A percentile compares a stretch with the other conserved stretches of the same genome.
These are phyloP conservation scores for Protomyces inouyei DNA, from an alignment of 1,139 yeast species.

Conservation along the genomic window DNA sequence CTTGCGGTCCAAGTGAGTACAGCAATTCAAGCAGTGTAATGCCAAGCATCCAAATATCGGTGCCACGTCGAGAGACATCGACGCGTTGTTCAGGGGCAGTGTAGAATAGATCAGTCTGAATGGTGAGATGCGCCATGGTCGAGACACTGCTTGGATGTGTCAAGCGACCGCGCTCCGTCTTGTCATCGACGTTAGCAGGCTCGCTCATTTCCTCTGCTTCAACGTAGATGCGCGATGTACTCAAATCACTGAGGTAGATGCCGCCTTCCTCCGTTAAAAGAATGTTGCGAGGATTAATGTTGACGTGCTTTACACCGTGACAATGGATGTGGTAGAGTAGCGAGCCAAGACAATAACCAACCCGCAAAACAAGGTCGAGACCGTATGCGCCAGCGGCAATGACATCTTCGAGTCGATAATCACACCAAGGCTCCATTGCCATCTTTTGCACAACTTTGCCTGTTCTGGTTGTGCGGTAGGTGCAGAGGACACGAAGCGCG, in stretches of 20 bases:
- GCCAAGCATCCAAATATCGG: slow-evolving; percentile 26
- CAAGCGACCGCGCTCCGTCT: slow-evolving; percentile 20
- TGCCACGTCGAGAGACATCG: slow-evolving; percentile 26
- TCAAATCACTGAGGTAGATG: slow-evolving; percentile 18
- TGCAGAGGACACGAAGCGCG: slow-evolving; percentile 15
- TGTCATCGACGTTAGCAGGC: background rate
- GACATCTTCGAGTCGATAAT: slow-evolving; percentile 19
- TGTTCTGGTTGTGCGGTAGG: slow-evolving; percentile 20
- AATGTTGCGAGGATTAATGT: slow-evolving; percentile 21
- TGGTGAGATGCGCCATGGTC: slow-evolving; percentile 22
- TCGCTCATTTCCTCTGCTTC: slow-evolving; percentile 5
- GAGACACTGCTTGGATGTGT: slow-evolving; percentile 19
- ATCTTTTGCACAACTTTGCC: slow-evolving; percentile 24
- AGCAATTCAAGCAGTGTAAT: slow-evolving; percentile 18
- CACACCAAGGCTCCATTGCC: slow-evolving; percentile 27
- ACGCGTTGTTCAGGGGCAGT: slow-evolving; percentile 26
- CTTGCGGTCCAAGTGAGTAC: slow-evolving; percentile 14
- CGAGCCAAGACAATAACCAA: slow-evolving; percentile 23
- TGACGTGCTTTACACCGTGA: slow-evolving; percentile 25
- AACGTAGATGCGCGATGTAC: slow-evolving; percentile 20
- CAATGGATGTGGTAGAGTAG: slow-evolving; percentile 22
- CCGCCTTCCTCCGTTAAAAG: slow-evolving; percentile 22
- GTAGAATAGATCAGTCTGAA: slow-evolving; percentile 20
- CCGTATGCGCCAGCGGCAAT: slow-evolving; percentile 25
- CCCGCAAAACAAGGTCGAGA: slow-evolving; percentile 15